These are phyloP conservation scores for Pseudocercospora musae DNA, from an alignment of 2,329 filamentous ascomycete species.

Conservation along the genomic window DNA sequence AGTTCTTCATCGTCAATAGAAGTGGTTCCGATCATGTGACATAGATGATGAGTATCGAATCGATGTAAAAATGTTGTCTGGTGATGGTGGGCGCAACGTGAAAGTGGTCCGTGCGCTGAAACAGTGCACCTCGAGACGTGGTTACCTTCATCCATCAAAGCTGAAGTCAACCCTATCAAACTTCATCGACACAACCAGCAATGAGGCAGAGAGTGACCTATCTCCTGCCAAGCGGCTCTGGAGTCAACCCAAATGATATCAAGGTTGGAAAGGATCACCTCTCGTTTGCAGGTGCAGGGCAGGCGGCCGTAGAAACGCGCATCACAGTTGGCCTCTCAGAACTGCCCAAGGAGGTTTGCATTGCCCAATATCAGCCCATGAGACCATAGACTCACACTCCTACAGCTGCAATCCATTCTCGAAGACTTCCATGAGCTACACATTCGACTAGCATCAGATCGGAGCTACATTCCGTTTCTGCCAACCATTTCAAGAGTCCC, in stretches of 20 bases:
- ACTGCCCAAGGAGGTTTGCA: conserved; percentile 62
- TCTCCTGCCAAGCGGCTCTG: conserved; percentile 60
- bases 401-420: conserved; percentile 60
- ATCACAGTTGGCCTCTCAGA: conserved; percentile 71
- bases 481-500: conserved; percentile 74
- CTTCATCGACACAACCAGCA: not conserved
- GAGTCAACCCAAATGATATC: conserved; percentile 63
- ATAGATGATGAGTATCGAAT: not conserved
- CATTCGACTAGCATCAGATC: conserved; percentile 70
- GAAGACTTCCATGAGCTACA: conserved; percentile 68
- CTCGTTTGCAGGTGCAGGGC: conserved; percentile 54
- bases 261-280: conserved; percentile 54
- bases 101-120: not conserved
- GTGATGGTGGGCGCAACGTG: not conserved
- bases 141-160: not conserved
- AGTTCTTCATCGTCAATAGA: too few species aligned
- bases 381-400: conserved; percentile 12
- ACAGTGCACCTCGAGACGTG: not conserved
- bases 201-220: conserved; percentile 81
- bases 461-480: conserved; percentile 56
- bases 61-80: not conserved
- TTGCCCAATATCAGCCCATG: not conserved
- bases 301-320: conserved; percentile 68
- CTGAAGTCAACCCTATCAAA: not conserved
- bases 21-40: too few species aligned